Base-by-base conservation (phyloP, 176 grass and related monocot genomes). In the Triticum turgidum region DNA sequence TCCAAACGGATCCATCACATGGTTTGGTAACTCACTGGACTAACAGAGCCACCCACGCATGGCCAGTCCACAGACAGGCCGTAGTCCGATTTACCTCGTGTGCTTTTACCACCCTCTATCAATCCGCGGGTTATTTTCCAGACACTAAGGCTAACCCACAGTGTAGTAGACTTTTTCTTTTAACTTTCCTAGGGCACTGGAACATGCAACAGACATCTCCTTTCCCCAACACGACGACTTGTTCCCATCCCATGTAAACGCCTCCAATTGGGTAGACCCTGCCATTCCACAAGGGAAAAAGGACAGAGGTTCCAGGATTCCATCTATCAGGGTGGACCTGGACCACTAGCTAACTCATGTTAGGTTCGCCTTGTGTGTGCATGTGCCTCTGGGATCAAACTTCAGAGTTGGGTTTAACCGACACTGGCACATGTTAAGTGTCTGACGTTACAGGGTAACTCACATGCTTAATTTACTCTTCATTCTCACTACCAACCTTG, bases 351-450 rank as follows among this genome's bases (percentile, higher is more conserved):
- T 39, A 42, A 85, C 4, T 52, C 38, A 74, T 35, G 62, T n/a
- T 56, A 65, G 66, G 10, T 84, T 65, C 21, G 34, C 56, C 32
- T 69, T 25, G 6, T 44, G 5, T 69, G 3, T 5, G 4, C 82
- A 76, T 89, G 75, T 89, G 82, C 67, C 67, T 85, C 66, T 84
- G 20, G 74, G 76, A 52, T 79, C 76, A 65, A 59, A 52, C n/a
- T 65, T 42, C 45, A 79, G 45, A 21, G 3, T 56, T 79, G 45
- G 74, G 47, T 61, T 37, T 85, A 69, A 56, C 44, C 52, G 66
- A 44, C 49, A 83, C 52, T 70, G 12, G 7, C 54, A 80, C 87
- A 78, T 89, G 82, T 35, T 56, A 58, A 75, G 65, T 80, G 67
- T 25, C 39, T 84, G 76, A 49, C 27, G 0, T 42, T 79, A 20